Conservation (phyloP, 176 grass and related monocot genomes). For the Avena insularis region DNA sequence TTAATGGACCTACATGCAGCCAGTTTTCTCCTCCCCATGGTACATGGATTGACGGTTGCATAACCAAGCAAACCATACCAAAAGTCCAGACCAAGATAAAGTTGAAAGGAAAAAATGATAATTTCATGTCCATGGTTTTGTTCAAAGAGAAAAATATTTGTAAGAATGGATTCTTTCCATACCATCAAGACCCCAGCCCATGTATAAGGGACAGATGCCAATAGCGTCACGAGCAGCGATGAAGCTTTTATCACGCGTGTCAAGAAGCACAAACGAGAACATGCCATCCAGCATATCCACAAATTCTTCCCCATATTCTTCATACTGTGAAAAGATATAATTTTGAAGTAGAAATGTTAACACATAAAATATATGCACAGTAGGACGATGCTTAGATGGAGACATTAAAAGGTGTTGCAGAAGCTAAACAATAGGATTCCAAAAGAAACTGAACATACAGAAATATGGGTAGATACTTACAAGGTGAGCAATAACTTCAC, state of each 20-base stretch:
- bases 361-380: neutral
- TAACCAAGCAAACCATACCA: conserved; percentile 31
- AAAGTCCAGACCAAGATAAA: conserved; percentile 1
- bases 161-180: conserved; percentile 40
- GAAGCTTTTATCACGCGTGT: conserved; percentile 92
- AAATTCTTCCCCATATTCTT: conserved; percentile 95
- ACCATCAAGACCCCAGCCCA: conserved; percentile 99
- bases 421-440: neutral
- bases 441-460: conserved; percentile 18
- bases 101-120: neutral
- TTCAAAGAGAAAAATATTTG: conserved; percentile 1
- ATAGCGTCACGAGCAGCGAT: conserved; percentile 97
- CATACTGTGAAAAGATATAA: conserved; percentile 68
- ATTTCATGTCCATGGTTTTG: neutral
- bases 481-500: conserved; percentile 98
- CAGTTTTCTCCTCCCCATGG: neutral
- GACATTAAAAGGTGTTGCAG: neutral
- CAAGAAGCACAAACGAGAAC: conserved; percentile 98
- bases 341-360: conserved; percentile 23
- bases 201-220: conserved; percentile 94
- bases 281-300: conserved; percentile 97
- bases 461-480: conserved; percentile 55
- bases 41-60: neutral
- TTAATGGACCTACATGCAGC: neutral
- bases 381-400: conserved; percentile 6